Percentiles rank a stretch among this genome's conserved stretches.
Conservation (phyloP, 306 rosid genomes). For the Gleditsia sinensis region DNA sequence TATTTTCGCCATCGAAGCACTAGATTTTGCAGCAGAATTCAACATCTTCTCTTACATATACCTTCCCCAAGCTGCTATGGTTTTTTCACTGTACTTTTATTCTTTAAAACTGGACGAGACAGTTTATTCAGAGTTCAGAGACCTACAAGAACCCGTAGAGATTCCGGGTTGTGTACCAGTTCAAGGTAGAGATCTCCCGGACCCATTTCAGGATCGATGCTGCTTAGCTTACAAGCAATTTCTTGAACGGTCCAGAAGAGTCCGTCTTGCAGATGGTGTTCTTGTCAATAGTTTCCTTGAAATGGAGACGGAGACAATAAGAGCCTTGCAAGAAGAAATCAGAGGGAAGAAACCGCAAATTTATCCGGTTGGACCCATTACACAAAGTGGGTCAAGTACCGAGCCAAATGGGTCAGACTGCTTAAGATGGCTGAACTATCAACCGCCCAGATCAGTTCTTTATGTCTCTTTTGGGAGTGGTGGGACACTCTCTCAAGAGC, state of each 20-base stretch:
- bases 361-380: slow-evolving; percentile 41
- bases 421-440: slow-evolving; percentile 38
- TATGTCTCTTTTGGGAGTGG: slow-evolving; percentile 52
- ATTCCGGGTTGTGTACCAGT: slow-evolving; percentile 43
- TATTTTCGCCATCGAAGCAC: slow-evolving; percentile 25
- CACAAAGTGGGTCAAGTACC: slow-evolving; percentile 26
- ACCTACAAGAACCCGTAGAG: slow-evolving; percentile 1
- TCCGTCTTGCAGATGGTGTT: slow-evolving; percentile 15
- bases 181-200: slow-evolving; percentile 30
- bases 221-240: not conserved
- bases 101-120: slow-evolving; percentile 1
- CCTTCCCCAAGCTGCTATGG: slow-evolving; percentile 16
- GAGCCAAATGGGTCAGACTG: not conserved
- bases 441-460: slow-evolving; percentile 36
- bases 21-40: slow-evolving; percentile 39
- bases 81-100: not conserved
- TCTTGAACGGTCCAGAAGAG: slow-evolving; percentile 17
- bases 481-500: slow-evolving; percentile 46
- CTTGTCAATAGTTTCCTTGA: slow-evolving; percentile 38
- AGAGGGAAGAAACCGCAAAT: not conserved
- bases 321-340: slow-evolving; percentile 24
- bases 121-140: slow-evolving; percentile 11
- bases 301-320: slow-evolving; percentile 29
- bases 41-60: slow-evolving; percentile 35
- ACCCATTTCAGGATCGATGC: slow-evolving; percentile 11